Evolutionary conservation across 768 basidiomycete species (phyloP), one percentile per base, ranked within the genome.

Genomic region (Nevesoporus exiguus): DNA sequence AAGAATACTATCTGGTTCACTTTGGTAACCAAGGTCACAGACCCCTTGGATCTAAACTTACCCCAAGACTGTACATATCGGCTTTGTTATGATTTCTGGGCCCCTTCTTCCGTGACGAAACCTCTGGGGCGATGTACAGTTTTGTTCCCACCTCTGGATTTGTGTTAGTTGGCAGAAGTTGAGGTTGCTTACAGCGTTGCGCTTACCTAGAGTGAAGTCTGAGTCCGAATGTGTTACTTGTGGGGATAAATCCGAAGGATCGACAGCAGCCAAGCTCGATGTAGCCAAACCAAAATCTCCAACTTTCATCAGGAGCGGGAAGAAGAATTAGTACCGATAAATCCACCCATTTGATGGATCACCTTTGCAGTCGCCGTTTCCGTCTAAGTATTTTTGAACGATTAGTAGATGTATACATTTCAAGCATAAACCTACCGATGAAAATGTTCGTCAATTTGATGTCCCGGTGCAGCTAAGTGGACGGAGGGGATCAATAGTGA

Each of bases 371-470:
- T 92, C 88, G 5, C 88, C 88, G 49, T 88, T 88, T 27, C 81
- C 86, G 66, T 92, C 89, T 91, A 33, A 53, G 37, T 7, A 9
- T 0, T 19, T 17, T 42, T 55, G n/a, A 53, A 44, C n/a, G 30
- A 49, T 25, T 11, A 39, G 30, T 37, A 25, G 21, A 39, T 42
- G 22, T 7, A 39, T 25, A 2, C 13, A 46, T 30, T 30, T 22
- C 13, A 42, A 51, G 27, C 13, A 14, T 15, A n/a, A 6, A 68
- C 80, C 29, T 60, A 91, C 92, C 91, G 47, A 96, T 92, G 70
- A 98, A 93, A 58, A 98, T 93, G 63, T 98, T 98, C 0, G 88
- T 90, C 14, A 93, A 74, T 67, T 98, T 98, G 67, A 98, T 90
- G 67, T 97, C 94, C 47, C 90, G 77, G 70, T 92, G 89, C 49